A percentile compares a stretch with the other conserved stretches of the same genome.
Conservation (phyloP, 2,329 filamentous ascomycete species). For the Coniosporium uncinatum region DNA sequence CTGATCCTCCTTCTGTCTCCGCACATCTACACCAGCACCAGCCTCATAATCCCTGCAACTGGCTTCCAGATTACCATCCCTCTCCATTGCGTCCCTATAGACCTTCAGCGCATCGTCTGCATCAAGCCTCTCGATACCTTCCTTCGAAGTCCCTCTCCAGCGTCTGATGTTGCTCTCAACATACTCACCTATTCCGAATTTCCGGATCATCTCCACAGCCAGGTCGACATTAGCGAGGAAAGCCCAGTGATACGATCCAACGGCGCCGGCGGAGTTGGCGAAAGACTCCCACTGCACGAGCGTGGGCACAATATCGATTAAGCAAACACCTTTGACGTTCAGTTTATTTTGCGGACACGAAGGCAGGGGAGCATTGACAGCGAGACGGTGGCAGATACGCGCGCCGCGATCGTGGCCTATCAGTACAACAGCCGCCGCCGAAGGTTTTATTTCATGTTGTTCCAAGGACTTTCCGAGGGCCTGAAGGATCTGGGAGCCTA, state of each 20-base stretch:
- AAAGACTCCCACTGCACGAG: not conserved
- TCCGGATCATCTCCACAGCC: constrained; percentile 35
- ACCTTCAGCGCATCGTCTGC: constrained; percentile 33
- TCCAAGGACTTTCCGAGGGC: not conserved
- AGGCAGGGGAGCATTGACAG: constrained; percentile 26
- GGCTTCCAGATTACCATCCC: constrained; percentile 32
- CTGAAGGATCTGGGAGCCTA: not conserved
- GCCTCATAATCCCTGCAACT: constrained; percentile 42
- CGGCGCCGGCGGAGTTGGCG: constrained; percentile 1
- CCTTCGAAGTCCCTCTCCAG: constrained; percentile 14
- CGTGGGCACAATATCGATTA: constrained; percentile 46
- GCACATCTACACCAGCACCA: constrained; percentile 33
- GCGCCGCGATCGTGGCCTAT: not conserved
- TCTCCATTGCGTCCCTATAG: constrained; percentile 35
- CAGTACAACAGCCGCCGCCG: not conserved
- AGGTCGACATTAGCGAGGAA: constrained; percentile 39
- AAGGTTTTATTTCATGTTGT: not conserved
- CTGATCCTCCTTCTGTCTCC: constrained; percentile 38
- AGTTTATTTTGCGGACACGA: constrained; percentile 14
- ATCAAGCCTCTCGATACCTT: constrained; percentile 11
- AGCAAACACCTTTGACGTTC: constrained; percentile 28
- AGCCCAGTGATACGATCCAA: constrained; percentile 43
- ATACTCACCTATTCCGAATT: constrained; percentile 34
- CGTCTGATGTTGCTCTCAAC: constrained; percentile 22
- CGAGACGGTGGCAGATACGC: constrained; percentile 41